These are phyloP conservation scores for Kewa caespitosa DNA, from an alignment of 179 eudicot species.

Conservation along the genomic window DNA sequence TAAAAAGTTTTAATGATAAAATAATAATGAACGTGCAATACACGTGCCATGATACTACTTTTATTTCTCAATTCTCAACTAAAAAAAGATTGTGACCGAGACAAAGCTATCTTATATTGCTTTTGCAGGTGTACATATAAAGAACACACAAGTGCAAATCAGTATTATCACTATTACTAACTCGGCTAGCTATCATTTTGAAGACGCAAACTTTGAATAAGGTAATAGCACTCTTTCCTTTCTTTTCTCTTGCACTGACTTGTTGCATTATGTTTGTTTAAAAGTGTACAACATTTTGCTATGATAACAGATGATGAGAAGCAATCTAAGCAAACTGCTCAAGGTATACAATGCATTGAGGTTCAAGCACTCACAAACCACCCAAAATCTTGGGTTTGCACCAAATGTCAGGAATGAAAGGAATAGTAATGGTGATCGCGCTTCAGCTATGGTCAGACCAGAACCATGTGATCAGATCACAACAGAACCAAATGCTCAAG, in stretches of 20 bases:
- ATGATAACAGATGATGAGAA: conserved; percentile 34
- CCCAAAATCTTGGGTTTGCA: conserved; percentile 11
- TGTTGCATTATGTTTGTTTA: background rate
- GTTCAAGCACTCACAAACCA: conserved; percentile 24
- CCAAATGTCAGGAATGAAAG: conserved; percentile 28
- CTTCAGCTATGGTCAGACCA: conserved; percentile 38
- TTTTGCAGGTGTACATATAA: conserved; percentile 26
- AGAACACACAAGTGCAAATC: conserved; percentile 12
- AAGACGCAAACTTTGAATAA: conserved; percentile 20
- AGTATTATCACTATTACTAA: conserved; percentile 7
- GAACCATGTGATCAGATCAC: conserved; percentile 34
- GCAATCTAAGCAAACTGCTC: conserved; percentile 22
- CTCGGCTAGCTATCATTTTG: background rate
- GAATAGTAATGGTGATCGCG: conserved; percentile 28
- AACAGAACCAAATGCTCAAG: conserved; percentile 8
- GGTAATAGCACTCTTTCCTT: conserved; percentile 6
- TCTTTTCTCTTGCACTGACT: background rate
- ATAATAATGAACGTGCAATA: too few relatives aligned
- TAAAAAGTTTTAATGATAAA: too few relatives aligned
- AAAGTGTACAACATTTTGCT: background rate
- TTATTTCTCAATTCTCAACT: too few relatives aligned
- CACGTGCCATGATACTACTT: too few relatives aligned
- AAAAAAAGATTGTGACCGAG: too few relatives aligned
- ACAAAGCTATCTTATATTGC: too few relatives aligned
- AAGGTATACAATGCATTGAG: conserved; percentile 37